Percentiles rank a stretch among this genome's conserved stretches.
These are phyloP conservation scores for Lactifluus hygrophoroides DNA, from an alignment of 768 basidiomycete species.

Conservation along the genomic window DNA sequence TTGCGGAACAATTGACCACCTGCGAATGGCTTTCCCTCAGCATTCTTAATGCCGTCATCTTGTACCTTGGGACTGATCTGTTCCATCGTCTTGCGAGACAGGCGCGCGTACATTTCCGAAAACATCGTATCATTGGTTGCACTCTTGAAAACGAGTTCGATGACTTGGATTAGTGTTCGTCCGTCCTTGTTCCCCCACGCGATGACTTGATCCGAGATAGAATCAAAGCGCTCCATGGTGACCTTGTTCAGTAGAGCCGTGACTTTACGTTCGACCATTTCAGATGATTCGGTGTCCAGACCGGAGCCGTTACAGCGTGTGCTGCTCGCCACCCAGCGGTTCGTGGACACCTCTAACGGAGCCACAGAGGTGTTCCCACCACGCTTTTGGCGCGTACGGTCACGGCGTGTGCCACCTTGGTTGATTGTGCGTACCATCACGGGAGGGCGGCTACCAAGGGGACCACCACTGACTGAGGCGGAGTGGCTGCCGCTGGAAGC, in stretches of 20 bases:
- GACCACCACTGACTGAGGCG: no score
- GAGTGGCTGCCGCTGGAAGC: constrained; percentile 41
- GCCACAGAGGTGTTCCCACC: constrained; percentile 72
- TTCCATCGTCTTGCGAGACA: constrained; percentile 95
- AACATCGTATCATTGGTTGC: constrained; percentile 92
- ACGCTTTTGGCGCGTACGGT: constrained; percentile 71
- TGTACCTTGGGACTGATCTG: constrained; percentile 79
- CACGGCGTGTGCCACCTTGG: constrained; percentile 41
- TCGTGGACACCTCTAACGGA: constrained; percentile 66
- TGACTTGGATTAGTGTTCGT: constrained; percentile 90
- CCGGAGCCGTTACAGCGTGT: constrained; percentile 33
- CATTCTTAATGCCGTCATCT: constrained; percentile 76
- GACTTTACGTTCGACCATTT: constrained; percentile 88
- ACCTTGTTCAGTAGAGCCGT: constrained; percentile 88
- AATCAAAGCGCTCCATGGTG: constrained; percentile 93
- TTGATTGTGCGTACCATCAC: constrained; percentile 37
- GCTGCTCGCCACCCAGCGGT: constrained; percentile 64
- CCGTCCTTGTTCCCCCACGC: constrained; percentile 95
- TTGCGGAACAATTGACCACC: constrained; percentile 95
- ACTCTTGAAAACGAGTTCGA: constrained; percentile 93
- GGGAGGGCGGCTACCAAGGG: not conserved
- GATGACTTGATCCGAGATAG: constrained; percentile 92
- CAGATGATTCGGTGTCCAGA: constrained; percentile 62
- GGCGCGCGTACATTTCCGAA: constrained; percentile 95
- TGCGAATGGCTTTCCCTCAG: constrained; percentile 80